These are phyloP conservation scores for Euphrasia arctica DNA, from an alignment of 305 asterid species.

Conservation along the genomic window DNA sequence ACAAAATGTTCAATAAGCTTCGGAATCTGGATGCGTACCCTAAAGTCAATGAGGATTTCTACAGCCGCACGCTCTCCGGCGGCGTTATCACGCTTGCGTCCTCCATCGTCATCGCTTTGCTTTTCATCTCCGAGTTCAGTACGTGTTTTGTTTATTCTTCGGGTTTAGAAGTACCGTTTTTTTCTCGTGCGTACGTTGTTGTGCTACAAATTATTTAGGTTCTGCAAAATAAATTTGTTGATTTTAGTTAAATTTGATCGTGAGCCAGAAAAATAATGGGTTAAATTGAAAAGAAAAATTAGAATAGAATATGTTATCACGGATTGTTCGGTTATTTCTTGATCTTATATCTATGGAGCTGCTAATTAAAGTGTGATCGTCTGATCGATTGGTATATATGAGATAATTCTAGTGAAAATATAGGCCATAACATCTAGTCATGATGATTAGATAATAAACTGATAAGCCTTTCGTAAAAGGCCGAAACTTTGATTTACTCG, in stretches of 20 bases:
- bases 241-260: slow-evolving; percentile 2
- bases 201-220: neutral
- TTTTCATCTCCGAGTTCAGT: slow-evolving; percentile 87
- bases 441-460: neutral
- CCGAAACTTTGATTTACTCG: neutral
- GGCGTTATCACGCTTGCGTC: slow-evolving; percentile 80
- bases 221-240: slow-evolving; percentile 3
- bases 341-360: too few species aligned
- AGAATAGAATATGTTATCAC: neutral
- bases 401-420: too few species aligned
- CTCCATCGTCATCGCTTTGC: slow-evolving; percentile 63
- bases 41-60: slow-evolving; percentile 93
- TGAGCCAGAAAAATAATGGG: slow-evolving; percentile 6
- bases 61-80: slow-evolving; percentile 90
- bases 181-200: neutral
- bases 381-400: too few species aligned
- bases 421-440: too few species aligned
- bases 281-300: slow-evolving; percentile 1
- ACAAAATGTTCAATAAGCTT: slow-evolving; percentile 52
- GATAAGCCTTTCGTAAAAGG: slow-evolving; percentile 14
- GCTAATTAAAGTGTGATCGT: too few species aligned
- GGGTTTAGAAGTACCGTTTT: neutral
- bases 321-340: too few species aligned
- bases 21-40: slow-evolving; percentile 94
- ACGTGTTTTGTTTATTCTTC: slow-evolving; percentile 31